These are phyloP conservation scores for Phytophthora sojae DNA, from an alignment of 352 stramenopile genomes.

Conservation along the genomic window DNA sequence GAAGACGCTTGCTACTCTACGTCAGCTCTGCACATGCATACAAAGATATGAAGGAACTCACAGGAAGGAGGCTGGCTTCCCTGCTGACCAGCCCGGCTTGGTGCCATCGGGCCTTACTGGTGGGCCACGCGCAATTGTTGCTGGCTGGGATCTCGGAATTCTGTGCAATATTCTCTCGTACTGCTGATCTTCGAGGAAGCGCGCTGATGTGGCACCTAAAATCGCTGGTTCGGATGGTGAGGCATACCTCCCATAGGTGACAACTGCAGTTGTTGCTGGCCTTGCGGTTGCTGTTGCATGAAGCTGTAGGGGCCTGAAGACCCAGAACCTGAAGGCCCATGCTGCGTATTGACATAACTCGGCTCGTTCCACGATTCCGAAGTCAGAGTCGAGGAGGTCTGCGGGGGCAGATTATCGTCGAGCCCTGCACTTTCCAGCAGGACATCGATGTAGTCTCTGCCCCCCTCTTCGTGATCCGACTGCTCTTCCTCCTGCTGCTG, in stretches of 20 bases:
- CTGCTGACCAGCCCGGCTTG: slow-evolving; percentile 5
- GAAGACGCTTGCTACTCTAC: slow-evolving; percentile 37
- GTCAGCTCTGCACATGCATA: slow-evolving; percentile 33
- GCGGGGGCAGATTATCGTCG: slow-evolving; percentile 52
- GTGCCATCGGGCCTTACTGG: slow-evolving; percentile 1
- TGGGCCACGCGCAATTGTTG: slow-evolving; percentile 1
- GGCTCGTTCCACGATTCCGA: slow-evolving; percentile 39
- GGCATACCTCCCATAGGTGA: slow-evolving; percentile 39
- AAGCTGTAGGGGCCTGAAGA: slow-evolving; percentile 29
- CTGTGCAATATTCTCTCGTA: background rate
- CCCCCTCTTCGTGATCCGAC: slow-evolving; percentile 22
- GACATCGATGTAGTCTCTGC: slow-evolving; percentile 68
- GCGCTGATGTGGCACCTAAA: slow-evolving; percentile 26
- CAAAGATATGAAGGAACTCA: slow-evolving; percentile 21
- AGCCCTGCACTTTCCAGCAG: slow-evolving; percentile 63
- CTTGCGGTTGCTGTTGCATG: slow-evolving; percentile 39
- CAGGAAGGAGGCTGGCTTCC: slow-evolving; percentile 6
- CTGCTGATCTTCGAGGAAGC: slow-evolving; percentile 1
- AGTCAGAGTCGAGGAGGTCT: slow-evolving; percentile 35
- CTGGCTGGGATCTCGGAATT: slow-evolving; percentile 2
- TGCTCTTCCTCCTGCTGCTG: slow-evolving; percentile 19
- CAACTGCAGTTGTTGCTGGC: slow-evolving; percentile 41
- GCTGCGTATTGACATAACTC: slow-evolving; percentile 25
- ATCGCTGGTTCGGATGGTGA: slow-evolving; percentile 36
- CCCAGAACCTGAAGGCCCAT: slow-evolving; percentile 7